Evolutionary conservation across 352 stramenopile species (phyloP).

Genomic region (Phytophthora sp.): DNA sequence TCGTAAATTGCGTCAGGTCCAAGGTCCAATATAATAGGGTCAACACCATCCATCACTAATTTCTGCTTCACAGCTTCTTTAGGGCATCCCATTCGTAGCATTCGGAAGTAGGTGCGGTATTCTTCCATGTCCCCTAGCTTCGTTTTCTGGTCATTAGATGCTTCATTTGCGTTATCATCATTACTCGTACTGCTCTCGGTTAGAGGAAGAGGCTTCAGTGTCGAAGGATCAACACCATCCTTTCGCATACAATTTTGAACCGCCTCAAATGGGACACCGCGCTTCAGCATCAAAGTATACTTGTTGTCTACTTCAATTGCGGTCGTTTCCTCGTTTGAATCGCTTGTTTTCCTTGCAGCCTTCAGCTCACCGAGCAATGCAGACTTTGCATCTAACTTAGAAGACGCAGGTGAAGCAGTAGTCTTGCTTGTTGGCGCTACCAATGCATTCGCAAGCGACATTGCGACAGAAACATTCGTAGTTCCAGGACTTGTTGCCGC

Average conservation of each 20-base stretch:
- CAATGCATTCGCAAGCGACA: constrained; percentile 14
- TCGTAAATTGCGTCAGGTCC: constrained; percentile 67
- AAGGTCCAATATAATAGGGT: constrained; percentile 69
- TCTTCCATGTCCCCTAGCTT: constrained; percentile 72
- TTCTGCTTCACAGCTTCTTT: constrained; percentile 92
- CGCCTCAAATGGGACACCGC: constrained; percentile 70
- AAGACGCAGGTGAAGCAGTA: background rate
- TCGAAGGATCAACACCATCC: constrained; percentile 58
- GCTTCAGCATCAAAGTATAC: constrained; percentile 71
- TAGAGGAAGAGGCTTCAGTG: constrained; percentile 24
- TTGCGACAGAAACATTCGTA: constrained; percentile 23
- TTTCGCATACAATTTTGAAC: constrained; percentile 80
- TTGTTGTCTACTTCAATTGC: constrained; percentile 35
- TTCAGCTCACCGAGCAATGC: constrained; percentile 23
- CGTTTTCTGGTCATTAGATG: background rate
- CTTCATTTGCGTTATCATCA: background rate
- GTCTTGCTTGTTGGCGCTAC: constrained; percentile 1
- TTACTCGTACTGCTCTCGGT: background rate
- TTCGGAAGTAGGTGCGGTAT: constrained; percentile 92
- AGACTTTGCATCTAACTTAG: constrained; percentile 20
- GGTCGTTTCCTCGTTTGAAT: background rate
- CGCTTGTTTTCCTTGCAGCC: constrained; percentile 7
- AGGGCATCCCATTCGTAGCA: constrained; percentile 93
- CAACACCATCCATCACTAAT: constrained; percentile 90
- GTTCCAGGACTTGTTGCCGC: constrained; percentile 58